Conservation (phyloP, 2,329 filamentous ascomycete genomes). For the Fusarium staphyleae region DNA sequence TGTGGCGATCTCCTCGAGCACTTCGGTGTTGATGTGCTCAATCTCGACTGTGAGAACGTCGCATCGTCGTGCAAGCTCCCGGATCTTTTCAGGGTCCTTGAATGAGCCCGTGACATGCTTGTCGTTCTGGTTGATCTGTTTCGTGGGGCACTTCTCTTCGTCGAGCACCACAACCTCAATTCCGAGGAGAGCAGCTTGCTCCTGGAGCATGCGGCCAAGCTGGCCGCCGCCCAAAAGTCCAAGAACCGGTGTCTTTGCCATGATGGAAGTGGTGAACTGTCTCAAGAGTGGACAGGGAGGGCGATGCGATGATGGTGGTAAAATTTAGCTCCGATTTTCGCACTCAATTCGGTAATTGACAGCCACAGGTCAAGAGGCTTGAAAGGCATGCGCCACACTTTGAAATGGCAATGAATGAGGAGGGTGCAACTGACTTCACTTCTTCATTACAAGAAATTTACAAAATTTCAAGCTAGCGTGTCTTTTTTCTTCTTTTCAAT, state of each 20-base stretch:
- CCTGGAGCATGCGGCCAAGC: constrained; percentile 91
- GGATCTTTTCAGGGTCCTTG: constrained; percentile 80
- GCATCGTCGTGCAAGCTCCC: constrained; percentile 75
- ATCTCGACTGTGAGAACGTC: constrained; percentile 93
- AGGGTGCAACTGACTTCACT: too few relatives aligned
- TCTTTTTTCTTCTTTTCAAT: too few relatives aligned
- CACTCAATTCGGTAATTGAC: too few relatives aligned
- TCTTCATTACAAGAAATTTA: too few relatives aligned
- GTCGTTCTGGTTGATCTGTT: constrained; percentile 80
- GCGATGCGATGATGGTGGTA: too few relatives aligned
- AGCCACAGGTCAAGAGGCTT: too few relatives aligned
- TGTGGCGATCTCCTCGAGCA: constrained; percentile 81
- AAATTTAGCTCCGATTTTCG: too few relatives aligned
- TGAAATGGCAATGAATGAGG: too few relatives aligned
- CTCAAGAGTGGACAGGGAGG: too few relatives aligned
- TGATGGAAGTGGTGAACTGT: background rate
- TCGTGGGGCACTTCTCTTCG: constrained; percentile 77
- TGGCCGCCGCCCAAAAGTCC: constrained; percentile 70
- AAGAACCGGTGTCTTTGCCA: constrained; percentile 40
- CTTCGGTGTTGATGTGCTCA: constrained; percentile 91
- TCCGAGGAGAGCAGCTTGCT: constrained; percentile 78
- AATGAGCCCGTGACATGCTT: constrained; percentile 86
- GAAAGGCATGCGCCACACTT: too few relatives aligned
- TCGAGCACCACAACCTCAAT: constrained; percentile 83
- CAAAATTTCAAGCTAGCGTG: too few relatives aligned